Base-by-base conservation (phyloP, 352 stramenopile genomes). In the Pythium pectinolyticum region DNA sequence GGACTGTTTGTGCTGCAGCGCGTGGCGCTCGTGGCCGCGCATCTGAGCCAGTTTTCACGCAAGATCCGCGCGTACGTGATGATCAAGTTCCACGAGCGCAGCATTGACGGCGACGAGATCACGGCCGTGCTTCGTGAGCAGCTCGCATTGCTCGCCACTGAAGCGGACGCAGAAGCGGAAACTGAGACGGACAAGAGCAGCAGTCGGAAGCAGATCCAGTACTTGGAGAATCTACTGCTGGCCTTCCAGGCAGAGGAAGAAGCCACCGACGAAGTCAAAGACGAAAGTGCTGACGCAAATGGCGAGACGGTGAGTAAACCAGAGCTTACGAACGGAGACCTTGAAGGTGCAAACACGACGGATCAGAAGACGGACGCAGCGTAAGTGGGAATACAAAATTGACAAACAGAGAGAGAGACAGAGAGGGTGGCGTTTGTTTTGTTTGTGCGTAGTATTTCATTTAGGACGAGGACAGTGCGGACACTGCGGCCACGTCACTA, bases 1-100 rank as follows among this genome's bases (percentile, higher is more conserved):
- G 86, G 86, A n/a, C 55, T 95, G 24, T 95, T 90, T 55, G 80
- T 88, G 9, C 72, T 95, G 14, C 82, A 95, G 59, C 81, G 83
- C 3, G 67, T 89, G 24, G 69, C 77, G 22, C 80, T 93, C 20
- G 66, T 92, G 19, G 35, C 88, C 15, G 81, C 77, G 2, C 81
- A 95, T 45, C 41, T 92, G 52, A 84, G 81, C 28, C 61, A 65
- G 28, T 86, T 88, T 63, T 88, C 81, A 0, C 73, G 70, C 34
- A 90, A 89, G 61, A 54, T 86, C 15, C 75, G 73, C 25, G 84
- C 82, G 8, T 91, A 92, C 46, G 67, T 88, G 15, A 78, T 87
- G 63, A 72, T 92, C 46, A 89, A 92, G 57, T 89, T 89, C 54
- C 74, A 92, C 46, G 84, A 90, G 57, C 81, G 77, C 28, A 89